phyloP scores from a whole-genome alignment of 306 rosid genomes.

The Datisca glomerata region DNA sequence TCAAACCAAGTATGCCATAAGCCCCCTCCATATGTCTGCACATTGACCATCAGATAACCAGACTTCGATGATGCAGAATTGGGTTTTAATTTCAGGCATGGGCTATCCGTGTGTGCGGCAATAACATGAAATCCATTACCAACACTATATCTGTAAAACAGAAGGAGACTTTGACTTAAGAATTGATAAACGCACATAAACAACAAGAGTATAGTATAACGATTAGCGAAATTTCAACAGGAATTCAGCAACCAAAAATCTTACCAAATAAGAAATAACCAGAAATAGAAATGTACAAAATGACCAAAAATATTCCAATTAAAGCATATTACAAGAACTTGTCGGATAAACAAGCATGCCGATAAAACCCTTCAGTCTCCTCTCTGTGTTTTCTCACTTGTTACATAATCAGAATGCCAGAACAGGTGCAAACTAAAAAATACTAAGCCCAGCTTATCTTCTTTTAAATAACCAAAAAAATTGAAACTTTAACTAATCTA shows the following conservation, averaged over 20 bases:
- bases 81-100: slow-evolving; percentile 85
- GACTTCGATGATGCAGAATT: slow-evolving; percentile 66
- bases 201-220: too few species aligned
- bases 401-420: background rate
- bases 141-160: slow-evolving; percentile 44
- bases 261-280: too few species aligned
- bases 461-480: background rate
- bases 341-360: too few species aligned
- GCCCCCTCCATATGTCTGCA: slow-evolving; percentile 91
- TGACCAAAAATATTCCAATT: too few species aligned
- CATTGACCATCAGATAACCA: slow-evolving; percentile 64
- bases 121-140: slow-evolving; percentile 82
- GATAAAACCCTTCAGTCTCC: too few species aligned
- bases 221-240: too few species aligned
- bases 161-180: slow-evolving; percentile 10
- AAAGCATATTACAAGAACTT: too few species aligned
- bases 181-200: too few species aligned
- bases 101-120: slow-evolving; percentile 97
- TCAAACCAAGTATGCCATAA: slow-evolving; percentile 99
- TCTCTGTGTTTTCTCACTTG: background rate
- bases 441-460: background rate
- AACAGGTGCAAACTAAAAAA: background rate
- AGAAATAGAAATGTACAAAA: too few species aligned
- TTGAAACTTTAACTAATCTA: background rate
- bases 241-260: too few species aligned